phyloP scores from a whole-genome alignment of 129 eudicot species.

The Gnaphalium uliginosum region DNA sequence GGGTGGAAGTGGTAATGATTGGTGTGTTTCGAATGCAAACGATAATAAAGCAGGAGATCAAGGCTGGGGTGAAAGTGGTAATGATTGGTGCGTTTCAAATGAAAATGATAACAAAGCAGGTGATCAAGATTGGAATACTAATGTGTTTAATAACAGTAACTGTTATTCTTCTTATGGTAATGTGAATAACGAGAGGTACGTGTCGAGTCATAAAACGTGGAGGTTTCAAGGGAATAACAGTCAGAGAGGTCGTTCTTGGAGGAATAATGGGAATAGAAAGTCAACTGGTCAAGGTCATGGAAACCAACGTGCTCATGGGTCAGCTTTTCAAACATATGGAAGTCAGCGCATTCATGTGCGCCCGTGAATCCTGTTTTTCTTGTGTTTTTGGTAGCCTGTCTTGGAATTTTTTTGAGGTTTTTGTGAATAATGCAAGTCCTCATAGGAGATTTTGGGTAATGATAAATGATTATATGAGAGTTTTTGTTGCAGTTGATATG shows the following conservation, averaged over 20 bases:
- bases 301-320: constrained; percentile 22
- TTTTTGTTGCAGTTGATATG: constrained; percentile 11
- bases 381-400: too few species aligned
- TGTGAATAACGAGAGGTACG: constrained; percentile 26
- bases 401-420: constrained; percentile 3
- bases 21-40: background rate
- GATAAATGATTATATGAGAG: constrained; percentile 3
- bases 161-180: constrained; percentile 17
- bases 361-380: constrained; percentile 14
- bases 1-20: background rate
- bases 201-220: constrained; percentile 23
- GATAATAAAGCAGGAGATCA: background rate
- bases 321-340: constrained; percentile 21
- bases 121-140: constrained; percentile 33
- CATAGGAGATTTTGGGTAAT: constrained; percentile 14
- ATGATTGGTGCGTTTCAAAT: background rate
- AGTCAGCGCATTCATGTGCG: constrained; percentile 24
- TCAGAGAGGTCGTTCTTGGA: constrained; percentile 17
- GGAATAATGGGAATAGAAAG: constrained; percentile 31
- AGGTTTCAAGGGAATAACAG: constrained; percentile 32
- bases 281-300: constrained; percentile 17
- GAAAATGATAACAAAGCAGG: constrained; percentile 1
- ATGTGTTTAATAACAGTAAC: constrained; percentile 11
- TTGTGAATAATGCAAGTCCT: constrained; percentile 19
- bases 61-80: background rate